Conservation (phyloP, 2,329 filamentous ascomycete species). For the Colletotrichum sp. region DNA sequence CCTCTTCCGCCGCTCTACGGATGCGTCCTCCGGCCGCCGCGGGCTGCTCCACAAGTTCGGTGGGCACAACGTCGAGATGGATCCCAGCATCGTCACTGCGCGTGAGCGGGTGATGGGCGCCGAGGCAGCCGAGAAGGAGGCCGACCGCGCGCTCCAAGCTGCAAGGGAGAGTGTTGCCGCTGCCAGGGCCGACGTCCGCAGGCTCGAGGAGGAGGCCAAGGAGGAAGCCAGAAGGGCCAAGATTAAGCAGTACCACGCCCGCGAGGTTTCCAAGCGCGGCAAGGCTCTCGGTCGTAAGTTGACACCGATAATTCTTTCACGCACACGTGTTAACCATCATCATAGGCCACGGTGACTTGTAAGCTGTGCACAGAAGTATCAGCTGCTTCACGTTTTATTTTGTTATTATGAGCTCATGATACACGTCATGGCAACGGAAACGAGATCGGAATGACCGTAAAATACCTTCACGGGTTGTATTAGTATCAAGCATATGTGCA, state of each 20-base stretch:
- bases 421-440: not conserved
- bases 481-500: not conserved
- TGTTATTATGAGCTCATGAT: not conserved
- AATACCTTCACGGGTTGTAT: not conserved
- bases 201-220: constrained; percentile 68
- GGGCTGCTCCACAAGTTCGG: constrained; percentile 51
- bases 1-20: constrained; percentile 31
- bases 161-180: constrained; percentile 65
- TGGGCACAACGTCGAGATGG: constrained; percentile 53
- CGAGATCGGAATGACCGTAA: not conserved
- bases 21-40: constrained; percentile 33
- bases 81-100: constrained; percentile 67
- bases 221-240: constrained; percentile 69
- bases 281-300: constrained; percentile 71
- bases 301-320: not conserved
- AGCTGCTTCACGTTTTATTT: not conserved
- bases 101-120: constrained; percentile 66
- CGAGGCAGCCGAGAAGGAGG: constrained; percentile 68
- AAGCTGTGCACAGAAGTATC: not conserved
- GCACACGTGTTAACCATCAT: not conserved
- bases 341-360: constrained; percentile 13
- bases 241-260: constrained; percentile 71
- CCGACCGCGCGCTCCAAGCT: constrained; percentile 65
- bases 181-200: constrained; percentile 67
- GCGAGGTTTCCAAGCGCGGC: constrained; percentile 70